A percentile compares a stretch with the other conserved stretches of the same genome.
phyloP scores from a whole-genome alignment of 306 rosid species.

The Neltuma alba region DNA sequence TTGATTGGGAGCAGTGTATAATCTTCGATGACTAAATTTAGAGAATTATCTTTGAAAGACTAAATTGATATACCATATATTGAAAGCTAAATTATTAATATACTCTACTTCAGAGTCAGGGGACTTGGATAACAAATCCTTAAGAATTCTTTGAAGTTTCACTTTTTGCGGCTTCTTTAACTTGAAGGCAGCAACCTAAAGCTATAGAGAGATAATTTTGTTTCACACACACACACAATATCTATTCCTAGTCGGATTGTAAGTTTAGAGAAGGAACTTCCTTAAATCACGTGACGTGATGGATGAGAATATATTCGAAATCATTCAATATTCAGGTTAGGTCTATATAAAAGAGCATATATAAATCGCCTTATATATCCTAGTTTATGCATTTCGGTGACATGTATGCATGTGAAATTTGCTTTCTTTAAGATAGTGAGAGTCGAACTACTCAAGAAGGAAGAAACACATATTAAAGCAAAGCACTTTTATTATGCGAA shows the following conservation, averaged over 20 bases:
- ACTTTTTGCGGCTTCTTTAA: not conserved
- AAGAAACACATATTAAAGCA: conserved; percentile 28
- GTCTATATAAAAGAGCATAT: not conserved
- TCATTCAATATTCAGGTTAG: not conserved
- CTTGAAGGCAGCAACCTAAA: not conserved
- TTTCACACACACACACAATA: not conserved
- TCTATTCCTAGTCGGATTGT: not conserved
- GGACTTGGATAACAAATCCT: no score
- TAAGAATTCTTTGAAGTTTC: no score
- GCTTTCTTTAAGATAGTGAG: conserved; percentile 24
- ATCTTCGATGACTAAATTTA: no score
- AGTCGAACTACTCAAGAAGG: conserved; percentile 31
- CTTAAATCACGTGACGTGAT: not conserved
- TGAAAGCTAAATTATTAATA: no score
- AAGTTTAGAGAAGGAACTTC: conserved; percentile 3
- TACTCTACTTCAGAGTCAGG: no score
- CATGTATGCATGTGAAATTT: not conserved
- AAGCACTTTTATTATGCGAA: conserved; percentile 19
- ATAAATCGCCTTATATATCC: no score
- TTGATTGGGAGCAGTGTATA: no score
- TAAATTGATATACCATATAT: no score
- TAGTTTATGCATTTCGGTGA: not conserved
- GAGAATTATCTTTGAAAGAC: no score
- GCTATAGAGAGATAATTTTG: not conserved
- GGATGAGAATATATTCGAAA: not conserved